Base-by-base conservation (phyloP, 805 yeast genomes). In the Suhomyces tanzawaensis region DNA sequence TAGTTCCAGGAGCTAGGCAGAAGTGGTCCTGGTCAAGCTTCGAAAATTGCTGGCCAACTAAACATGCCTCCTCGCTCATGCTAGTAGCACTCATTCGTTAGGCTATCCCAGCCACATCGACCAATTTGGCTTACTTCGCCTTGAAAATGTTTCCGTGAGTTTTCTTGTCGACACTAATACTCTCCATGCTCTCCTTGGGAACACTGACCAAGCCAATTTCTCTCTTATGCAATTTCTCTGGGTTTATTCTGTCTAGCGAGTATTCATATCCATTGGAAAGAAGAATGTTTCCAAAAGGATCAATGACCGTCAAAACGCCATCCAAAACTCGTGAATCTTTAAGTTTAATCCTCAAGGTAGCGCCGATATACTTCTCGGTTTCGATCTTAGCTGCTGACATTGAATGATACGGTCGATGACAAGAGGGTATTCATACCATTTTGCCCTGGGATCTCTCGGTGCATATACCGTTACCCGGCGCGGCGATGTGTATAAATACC, bases 241-340 rank as follows among this genome's bases (percentile, higher is more conserved):
- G 35, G 32, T 57, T 45, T 14, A 65, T 35, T 30, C 42, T 51
- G 39, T 64, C 70, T 3, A 26, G 36, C 1, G 66, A 55, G 11
- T 55, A 57, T 40, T 69, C 74, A 32, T 37, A 49, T 5, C 58
- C 64, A 37, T 65, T 57, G n/a, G 63, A 52, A 33, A 69, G 36
- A 9, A 69, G 50, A 32, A 69, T 40, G 44, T 69, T 67, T 3
- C 74, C 74, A 49, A 66, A 69, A 1, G 72, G 71, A 42, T 69
- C 74, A 12, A 68, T 58, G 1, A 60, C 72, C 0, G 71, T 58
- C 32, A 69, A 51, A 2, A 60, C 44, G 1, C 74, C 74, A 14
- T 60, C 65, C n/a, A 69, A 42, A 4, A 51, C 44, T 17, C 73
- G 45, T 7, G 53, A 43, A 39, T 69, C 72, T 1, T 43, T 45